Evolutionary conservation across 2,329 filamentous ascomycete species (phyloP), one percentile per base, ranked within the genome.

Genomic region (Ploettnerulaceae sp.): DNA sequence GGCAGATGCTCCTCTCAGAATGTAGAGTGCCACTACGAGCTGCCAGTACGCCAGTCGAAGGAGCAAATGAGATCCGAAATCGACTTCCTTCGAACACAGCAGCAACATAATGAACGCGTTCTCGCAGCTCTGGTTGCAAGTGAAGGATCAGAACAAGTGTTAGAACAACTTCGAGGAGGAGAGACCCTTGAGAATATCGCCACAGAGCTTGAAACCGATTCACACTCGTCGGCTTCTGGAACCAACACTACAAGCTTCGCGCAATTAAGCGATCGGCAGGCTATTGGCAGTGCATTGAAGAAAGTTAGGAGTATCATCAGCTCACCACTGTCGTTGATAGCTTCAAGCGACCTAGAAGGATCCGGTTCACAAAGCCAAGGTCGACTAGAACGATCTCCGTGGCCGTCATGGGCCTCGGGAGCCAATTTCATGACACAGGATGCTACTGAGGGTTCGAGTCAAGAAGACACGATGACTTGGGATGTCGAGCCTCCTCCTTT

Each of bases 21-120:
- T 52, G 73, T 72, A 29, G 72, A 79, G 18, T 83, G 79, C 51
- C 59, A 79, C 18, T 83, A 83, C 65, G 77, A 82, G 54, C 60
- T 80, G 6, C 79, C 79, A 0, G 73, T 82, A 4, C 77, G 79
- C 34, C 78, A 81, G 54, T 81, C 78, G 8, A 83, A 83, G 51
- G 79, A 82, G 50, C 72, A 74, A 42, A 69, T 83, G 4, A 73
- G 79, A 34, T 68, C 67, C 57, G 79, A 82, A 57, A 79, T 82
- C 49, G 79, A 82, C 43, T 65, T 64, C 20, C 64, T 83, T 26
- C 75, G 75, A 37, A 69, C 69, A 12, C 72, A 74, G 32, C 74
- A 81, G 57, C 72, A 70, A 17, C 72, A 72, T 34, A 78, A 66
- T 60, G 75, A 82, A 20, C 70, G 71, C 22, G 71, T 83, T 38